Base-by-base conservation (phyloP, 129 eudicot genomes). In the Gnaphalium uliginosum region DNA sequence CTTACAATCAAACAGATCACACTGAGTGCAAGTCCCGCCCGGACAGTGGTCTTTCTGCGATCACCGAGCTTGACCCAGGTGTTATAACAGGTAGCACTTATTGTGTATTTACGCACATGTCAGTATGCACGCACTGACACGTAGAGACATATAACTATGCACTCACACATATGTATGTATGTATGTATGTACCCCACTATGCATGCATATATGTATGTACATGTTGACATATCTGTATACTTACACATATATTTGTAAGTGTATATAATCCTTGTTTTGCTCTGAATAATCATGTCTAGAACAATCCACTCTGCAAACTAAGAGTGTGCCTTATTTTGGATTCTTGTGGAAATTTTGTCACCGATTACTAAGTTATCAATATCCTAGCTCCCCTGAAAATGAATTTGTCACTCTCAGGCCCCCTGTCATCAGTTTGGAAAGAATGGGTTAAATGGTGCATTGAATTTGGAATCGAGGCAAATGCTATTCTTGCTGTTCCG, bases 401-500 rank as follows among this genome's bases (percentile, higher is more conserved):
- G n/a, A 21, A n/a, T 56, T 77, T 33, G 25, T 82, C 75, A 21
- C 61, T 30, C 50, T 14, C 89, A 93, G 98, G 98, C 73, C 98
- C 98, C 79, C 93, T 93, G 60, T 90, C 98, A 61, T 93, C 98
- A 32, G 96, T 93, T 78, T 93, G 98, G 98, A 93, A 93, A 82
- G 98, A 93, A 71, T 93, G 98, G 98, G 79, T 93, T 23, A 93
- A 90, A 78, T 93, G 98, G 98, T 93, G 98, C 82, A 87, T 93
- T 64, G 96, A 93, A 80, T 93, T 93, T 82, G 98, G 98, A 78
- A 83, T 93, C 54, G 97, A 93, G 69, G 96, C 98, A 67, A 90
- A 93, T 84, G 96, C 98, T 43, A 90, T 93, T 59, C 68, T 93
- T 80, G 98, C 98, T 48, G 98, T 79, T 84, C 98, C 98, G 26